Percentiles rank a stretch among this genome's conserved stretches.
phyloP scores from a whole-genome alignment of 345 rosid genomes.

The Punica granatum region DNA sequence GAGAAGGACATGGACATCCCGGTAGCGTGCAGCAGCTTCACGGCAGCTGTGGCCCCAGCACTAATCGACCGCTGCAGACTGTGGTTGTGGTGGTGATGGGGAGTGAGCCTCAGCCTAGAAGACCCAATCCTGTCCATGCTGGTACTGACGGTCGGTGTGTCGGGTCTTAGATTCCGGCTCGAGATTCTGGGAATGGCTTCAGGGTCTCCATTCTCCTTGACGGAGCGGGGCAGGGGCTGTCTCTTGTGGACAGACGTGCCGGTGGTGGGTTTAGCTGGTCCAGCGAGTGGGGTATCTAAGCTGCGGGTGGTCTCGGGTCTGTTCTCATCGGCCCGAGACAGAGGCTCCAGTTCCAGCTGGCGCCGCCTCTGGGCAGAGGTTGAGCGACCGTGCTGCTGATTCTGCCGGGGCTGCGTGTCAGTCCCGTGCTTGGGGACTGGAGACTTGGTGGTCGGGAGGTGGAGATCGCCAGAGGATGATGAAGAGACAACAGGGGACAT shows the following conservation, averaged over 20 bases:
- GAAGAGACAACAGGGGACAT: constrained; percentile 57
- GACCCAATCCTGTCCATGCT: constrained; percentile 19
- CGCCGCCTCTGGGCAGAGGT: constrained; percentile 43
- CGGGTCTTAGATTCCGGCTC: constrained; percentile 13
- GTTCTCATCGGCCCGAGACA: constrained; percentile 33
- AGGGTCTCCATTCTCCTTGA: constrained; percentile 27
- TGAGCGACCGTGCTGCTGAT: constrained; percentile 27
- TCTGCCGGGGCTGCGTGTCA: constrained; percentile 7
- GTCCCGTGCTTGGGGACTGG: constrained; percentile 12
- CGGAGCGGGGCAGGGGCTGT: constrained; percentile 20
- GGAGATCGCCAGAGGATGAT: constrained; percentile 31
- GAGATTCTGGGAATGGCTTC: constrained; percentile 2
- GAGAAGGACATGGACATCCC: constrained; percentile 28
- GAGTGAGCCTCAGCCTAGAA: constrained; percentile 20
- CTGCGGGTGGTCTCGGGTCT: constrained; percentile 34
- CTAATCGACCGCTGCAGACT: constrained; percentile 23
- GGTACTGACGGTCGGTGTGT: constrained; percentile 20
- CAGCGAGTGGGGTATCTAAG: constrained; percentile 38
- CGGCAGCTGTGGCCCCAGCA: constrained; percentile 41
- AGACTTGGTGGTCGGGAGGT: constrained; percentile 29
- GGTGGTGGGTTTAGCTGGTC: constrained; percentile 6
- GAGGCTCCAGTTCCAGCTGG: constrained; percentile 31
- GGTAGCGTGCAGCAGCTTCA: constrained; percentile 51
- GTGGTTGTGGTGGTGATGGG: background rate
- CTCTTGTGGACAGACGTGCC: constrained; percentile 16